Conservation (phyloP, 805 yeast genomes). For the Phaffomyces opuntiae region DNA sequence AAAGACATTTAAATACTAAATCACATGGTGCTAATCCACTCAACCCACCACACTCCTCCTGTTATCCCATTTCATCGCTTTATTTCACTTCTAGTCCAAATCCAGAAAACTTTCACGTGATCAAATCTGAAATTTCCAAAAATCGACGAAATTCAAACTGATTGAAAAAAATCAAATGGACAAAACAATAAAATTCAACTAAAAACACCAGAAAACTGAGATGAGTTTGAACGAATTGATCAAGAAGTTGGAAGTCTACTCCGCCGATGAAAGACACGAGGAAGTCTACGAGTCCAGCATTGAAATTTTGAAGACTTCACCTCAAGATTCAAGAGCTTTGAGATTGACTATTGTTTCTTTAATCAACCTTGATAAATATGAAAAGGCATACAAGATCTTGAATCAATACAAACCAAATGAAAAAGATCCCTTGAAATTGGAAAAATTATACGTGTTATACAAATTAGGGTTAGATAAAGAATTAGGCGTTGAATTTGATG, state of each 20-base stretch:
- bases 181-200: no score
- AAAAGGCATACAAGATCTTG: conserved; percentile 40
- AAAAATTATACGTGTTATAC: conserved; percentile 57
- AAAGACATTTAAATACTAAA: no score
- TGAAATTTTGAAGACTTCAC: conserved; percentile 21
- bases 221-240: conserved; percentile 21
- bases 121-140: no score
- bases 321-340: conserved; percentile 27
- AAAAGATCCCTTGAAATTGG: conserved; percentile 36
- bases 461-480: conserved; percentile 36
- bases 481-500: conserved; percentile 21
- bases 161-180: neutral
- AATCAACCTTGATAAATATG: conserved; percentile 59
- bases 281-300: conserved; percentile 21
- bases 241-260: conserved; percentile 20
- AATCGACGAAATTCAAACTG: no score
- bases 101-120: no score
- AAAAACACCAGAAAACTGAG: no score
- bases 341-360: conserved; percentile 50
- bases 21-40: no score
- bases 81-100: no score
- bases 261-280: conserved; percentile 16
- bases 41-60: no score
- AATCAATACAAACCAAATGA: conserved; percentile 29
- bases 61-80: no score